phyloP scores from a whole-genome alignment of 257 asterid species.

The Gentiana straminea region DNA sequence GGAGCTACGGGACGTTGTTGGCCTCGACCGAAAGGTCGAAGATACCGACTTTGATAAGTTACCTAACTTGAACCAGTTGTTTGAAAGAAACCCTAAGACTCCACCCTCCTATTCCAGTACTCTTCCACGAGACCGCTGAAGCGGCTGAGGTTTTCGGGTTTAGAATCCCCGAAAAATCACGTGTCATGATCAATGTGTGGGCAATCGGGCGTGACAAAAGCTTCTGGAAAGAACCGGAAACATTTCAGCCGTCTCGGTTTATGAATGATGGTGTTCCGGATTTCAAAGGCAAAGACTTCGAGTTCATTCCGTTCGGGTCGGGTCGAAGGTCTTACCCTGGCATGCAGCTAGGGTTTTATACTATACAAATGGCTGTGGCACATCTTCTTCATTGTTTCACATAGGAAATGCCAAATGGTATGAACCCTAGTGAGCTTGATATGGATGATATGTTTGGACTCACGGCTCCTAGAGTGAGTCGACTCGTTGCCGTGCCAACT shows the following conservation, averaged over 20 bases:
- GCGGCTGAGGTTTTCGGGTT: constrained; percentile 52
- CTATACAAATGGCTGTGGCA: constrained; percentile 69
- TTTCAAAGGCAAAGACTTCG: constrained; percentile 57
- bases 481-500: constrained; percentile 63
- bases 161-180: constrained; percentile 48
- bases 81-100: constrained; percentile 70
- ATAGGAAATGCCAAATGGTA: constrained; percentile 89
- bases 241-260: constrained; percentile 50
- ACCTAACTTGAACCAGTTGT: constrained; percentile 41
- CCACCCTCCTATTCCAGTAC: constrained; percentile 91
- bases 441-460: constrained; percentile 73
- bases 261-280: constrained; percentile 43
- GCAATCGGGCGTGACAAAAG: constrained; percentile 66
- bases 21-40: constrained; percentile 55
- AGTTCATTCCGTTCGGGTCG: constrained; percentile 84
- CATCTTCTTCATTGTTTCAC: constrained; percentile 67
- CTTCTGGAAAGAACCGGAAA: constrained; percentile 65
- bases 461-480: constrained; percentile 71
- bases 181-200: constrained; percentile 73
- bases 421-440: constrained; percentile 68
- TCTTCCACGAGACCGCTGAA: constrained; percentile 74
- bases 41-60: constrained; percentile 68
- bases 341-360: constrained; percentile 80
- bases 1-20: constrained; percentile 56
- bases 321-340: constrained; percentile 98